phyloP scores from a whole-genome alignment of 2,329 filamentous ascomycete genomes.

The Aureobasidium sp. region DNA sequence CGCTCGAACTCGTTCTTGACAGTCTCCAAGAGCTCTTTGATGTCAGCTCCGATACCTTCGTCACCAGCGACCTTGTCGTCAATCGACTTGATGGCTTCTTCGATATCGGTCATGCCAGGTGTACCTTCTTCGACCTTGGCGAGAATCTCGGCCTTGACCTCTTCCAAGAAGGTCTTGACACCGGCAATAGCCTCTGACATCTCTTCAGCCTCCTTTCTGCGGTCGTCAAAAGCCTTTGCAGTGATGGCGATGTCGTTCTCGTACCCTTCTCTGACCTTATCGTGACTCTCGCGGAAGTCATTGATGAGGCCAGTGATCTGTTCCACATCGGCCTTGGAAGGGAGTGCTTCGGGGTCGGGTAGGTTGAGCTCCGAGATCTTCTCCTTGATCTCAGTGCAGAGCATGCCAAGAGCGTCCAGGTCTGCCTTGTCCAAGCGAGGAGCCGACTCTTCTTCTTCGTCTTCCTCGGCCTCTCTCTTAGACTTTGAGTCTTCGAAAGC shows the following conservation, averaged over 20 bases:
- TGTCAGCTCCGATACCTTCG: slow-evolving; percentile 35
- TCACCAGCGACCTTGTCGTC: slow-evolving; percentile 54
- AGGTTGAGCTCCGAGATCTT: slow-evolving; percentile 65
- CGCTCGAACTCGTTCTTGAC: slow-evolving; percentile 85
- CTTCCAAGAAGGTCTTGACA: slow-evolving; percentile 67
- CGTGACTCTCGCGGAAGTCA: slow-evolving; percentile 48
- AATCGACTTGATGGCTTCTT: slow-evolving; percentile 56
- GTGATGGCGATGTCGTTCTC: slow-evolving; percentile 66
- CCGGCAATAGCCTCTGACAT: slow-evolving; percentile 71
- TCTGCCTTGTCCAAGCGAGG: slow-evolving; percentile 65
- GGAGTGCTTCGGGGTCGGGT: slow-evolving; percentile 60
- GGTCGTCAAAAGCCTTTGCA: slow-evolving; percentile 71
- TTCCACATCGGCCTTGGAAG: slow-evolving; percentile 67
- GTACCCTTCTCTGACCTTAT: slow-evolving; percentile 63
- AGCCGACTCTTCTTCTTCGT: slow-evolving; percentile 38
- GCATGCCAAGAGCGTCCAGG: slow-evolving; percentile 66
- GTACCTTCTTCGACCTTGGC: slow-evolving; percentile 68
- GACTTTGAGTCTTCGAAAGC: slow-evolving; percentile 60
- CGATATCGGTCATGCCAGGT: slow-evolving; percentile 52
- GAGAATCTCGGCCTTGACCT: slow-evolving; percentile 68
- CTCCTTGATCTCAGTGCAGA: slow-evolving; percentile 77
- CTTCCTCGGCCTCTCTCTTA: slow-evolving; percentile 18
- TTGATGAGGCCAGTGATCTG: slow-evolving; percentile 47
- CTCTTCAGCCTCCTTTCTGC: slow-evolving; percentile 72
- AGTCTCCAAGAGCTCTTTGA: slow-evolving; percentile 56